Conservation (phyloP, 139 green algal species). For the Tetradesmus obliquus region DNA sequence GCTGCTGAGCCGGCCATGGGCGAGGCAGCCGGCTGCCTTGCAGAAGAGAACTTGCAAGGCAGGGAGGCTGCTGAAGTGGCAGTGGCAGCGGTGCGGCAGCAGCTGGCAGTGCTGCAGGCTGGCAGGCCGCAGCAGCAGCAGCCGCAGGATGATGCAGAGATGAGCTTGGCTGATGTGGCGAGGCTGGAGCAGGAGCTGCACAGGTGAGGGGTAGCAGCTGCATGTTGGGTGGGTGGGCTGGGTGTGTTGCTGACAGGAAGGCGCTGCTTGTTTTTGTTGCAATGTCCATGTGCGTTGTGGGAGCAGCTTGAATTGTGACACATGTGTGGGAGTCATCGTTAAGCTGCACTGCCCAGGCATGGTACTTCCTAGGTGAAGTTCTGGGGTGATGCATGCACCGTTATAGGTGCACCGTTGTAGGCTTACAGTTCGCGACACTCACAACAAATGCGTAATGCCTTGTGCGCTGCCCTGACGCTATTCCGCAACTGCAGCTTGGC, state of each 20-base stretch:
- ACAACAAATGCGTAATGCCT: no score
- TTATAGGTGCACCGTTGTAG: no score
- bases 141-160: background rate
- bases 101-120: background rate
- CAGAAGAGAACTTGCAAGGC: background rate
- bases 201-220: background rate
- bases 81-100: background rate
- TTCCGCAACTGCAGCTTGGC: conserved; percentile 1
- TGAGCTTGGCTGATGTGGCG: background rate
- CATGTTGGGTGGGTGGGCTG: background rate
- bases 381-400: no score
- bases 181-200: background rate
- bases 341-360: no score
- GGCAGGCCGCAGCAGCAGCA: background rate
- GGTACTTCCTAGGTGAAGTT: no score
- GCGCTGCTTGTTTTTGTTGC: no score
- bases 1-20: background rate
- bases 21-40: background rate
- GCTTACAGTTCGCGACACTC: no score
- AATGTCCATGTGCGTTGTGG: no score
- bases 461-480: background rate
- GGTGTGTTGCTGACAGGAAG: background rate
- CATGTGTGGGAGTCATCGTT: no score
- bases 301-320: no score
- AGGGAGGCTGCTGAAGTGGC: background rate